Evolutionary conservation across 2,329 filamentous ascomycete species (phyloP), one percentile per base, ranked within the genome.

Genomic region (Talaromyces sp.): DNA sequence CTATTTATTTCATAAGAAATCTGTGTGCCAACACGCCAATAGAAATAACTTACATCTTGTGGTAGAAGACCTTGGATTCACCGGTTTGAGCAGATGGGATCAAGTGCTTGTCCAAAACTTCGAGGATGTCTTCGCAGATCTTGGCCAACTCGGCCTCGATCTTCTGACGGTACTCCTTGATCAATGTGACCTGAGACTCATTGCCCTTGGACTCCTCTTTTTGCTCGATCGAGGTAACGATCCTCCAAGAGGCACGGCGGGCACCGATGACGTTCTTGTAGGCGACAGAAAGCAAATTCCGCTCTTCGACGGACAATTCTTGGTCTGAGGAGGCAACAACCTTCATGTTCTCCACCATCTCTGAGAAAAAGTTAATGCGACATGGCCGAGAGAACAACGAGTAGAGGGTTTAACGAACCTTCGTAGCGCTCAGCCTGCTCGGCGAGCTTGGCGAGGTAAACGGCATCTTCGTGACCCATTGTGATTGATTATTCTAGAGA

Each of bases 291-390:
- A 99, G 88, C 65, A 99, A 89, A 82, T 97, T 97, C 74, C 84
- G 84, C 78, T 87, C 84, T 81, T 97, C 93, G 67, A 97, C 91
- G 65, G 87, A 88, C 69, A 91, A 84, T 73, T 91, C 88, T 72
- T 81, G 86, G 74, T 89, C 85, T 75, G 93, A 90, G 67, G 89
- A 92, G 71, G 93, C 93, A 72, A 97, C 93, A 68, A 89, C 87
- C 87, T 97, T 97, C 93, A 97, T 97, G 86, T 97, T 96, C 84
- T 96, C 91, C 68, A 97, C 93, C 93, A 97, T 97, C 81, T 97
- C 93, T 97, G 22, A 8, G 15, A 17, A 39, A 53, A 40, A 48
- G 61, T 67, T 61, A 67, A 64, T 63, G 62, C 45, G 35, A 55
- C 36, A n/a, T 50, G 22, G 35, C 13, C 31, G 46, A 19, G 15